phyloP scores from a whole-genome alignment of 2,329 filamentous ascomycete species.

The Trichoderma breve region DNA sequence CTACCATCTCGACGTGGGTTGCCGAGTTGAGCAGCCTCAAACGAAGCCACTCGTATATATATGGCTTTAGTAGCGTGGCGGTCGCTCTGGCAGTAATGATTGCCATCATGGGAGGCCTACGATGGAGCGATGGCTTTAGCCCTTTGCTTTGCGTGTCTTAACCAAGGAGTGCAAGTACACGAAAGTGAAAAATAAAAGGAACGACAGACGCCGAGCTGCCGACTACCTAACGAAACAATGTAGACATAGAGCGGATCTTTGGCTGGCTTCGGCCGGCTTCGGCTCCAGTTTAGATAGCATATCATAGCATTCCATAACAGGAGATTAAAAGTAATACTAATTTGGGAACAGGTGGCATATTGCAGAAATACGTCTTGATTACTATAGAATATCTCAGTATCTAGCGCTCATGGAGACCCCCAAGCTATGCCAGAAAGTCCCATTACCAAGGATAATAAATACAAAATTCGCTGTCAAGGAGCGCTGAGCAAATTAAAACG shows the following conservation, averaged over 20 bases:
- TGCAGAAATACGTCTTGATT: neutral
- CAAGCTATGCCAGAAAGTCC: neutral
- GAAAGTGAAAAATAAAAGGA: neutral
- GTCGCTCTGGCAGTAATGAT: conserved; percentile 60
- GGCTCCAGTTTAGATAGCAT: neutral
- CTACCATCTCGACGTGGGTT: conserved; percentile 67
- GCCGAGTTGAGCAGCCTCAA: conserved; percentile 55
- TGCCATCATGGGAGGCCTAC: conserved; percentile 70
- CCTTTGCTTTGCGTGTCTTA: conserved; percentile 36
- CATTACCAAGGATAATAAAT: neutral
- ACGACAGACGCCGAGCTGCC: neutral
- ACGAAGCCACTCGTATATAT: conserved; percentile 61
- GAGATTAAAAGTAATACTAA: neutral
- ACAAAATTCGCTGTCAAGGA: neutral
- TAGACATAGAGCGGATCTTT: neutral
- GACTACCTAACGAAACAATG: neutral
- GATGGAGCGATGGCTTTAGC: conserved; percentile 63
- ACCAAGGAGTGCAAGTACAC: neutral
- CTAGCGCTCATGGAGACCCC: neutral
- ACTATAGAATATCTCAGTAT: neutral
- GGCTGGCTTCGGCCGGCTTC: neutral
- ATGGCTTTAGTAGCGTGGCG: conserved; percentile 61
- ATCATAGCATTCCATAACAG: neutral
- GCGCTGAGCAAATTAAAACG: neutral
- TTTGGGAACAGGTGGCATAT: neutral